Evolutionary conservation across 2,329 filamentous ascomycete genomes (phyloP), one percentile per base, ranked within the genome.

Genomic region (Byssoonygena ceratinophila): DNA sequence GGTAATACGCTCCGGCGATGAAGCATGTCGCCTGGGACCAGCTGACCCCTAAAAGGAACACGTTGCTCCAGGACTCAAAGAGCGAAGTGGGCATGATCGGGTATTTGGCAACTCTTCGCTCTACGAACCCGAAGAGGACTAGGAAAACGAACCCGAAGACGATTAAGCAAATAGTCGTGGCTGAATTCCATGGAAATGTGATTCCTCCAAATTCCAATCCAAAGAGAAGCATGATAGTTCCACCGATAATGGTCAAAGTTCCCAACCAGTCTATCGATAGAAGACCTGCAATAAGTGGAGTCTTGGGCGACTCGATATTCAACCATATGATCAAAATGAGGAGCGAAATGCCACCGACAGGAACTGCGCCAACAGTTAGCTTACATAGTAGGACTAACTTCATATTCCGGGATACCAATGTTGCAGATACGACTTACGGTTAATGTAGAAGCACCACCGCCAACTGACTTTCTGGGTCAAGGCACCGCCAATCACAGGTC

Each of bases 181-280:
- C 75, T 0, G 85, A 90, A 49, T 71, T 69, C 88, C 88, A 94
- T 1, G 89, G 84, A 57, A 79, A 80, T 20, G 76, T 75, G 48
- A 88, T 78, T 46, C 87, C 89, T 51, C 89, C 90, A 56, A 91
- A 87, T 63, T 94, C 84, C 9, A 95, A 78, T 0, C 88, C 90
- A 39, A 95, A 80, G 3, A 95, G 79, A 58, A 94, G 75, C 86
- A 94, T 91, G 18, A 94, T 74, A 0, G 86, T 90, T 18, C 84
- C 87, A 39, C 84, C 85, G 22, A 90, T 77, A 63, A 94, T 80
- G 27, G 76, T 70, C 23, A 82, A 59, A 0, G 74, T 76, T n/a
- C 81, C 81, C 8, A 78, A 59, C 81, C 81, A 84, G 65, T 83
- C 81, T 55, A 84, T 80, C 4, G 77, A 75, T 56, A 76, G 77